These are phyloP conservation scores for Xylaria sp. DNA, from an alignment of 2,329 filamentous ascomycete species.

Conservation along the genomic window DNA sequence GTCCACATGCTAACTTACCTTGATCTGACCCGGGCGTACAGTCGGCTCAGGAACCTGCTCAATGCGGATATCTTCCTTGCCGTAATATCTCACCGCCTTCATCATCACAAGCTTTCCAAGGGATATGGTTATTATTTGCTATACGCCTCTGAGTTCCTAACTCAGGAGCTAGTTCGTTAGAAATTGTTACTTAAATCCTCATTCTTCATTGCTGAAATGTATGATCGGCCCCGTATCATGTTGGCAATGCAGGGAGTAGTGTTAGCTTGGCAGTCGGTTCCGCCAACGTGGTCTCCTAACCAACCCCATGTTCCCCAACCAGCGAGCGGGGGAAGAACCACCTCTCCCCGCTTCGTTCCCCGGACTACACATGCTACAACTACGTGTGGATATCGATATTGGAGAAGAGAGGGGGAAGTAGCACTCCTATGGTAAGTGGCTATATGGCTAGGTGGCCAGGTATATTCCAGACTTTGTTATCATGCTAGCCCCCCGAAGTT, in stretches of 20 bases:
- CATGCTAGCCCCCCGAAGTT: too few species aligned
- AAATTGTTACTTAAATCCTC: neutral
- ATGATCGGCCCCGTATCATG: constrained; percentile 2
- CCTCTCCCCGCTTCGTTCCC: neutral
- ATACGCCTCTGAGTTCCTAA: neutral
- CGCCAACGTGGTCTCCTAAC: neutral
- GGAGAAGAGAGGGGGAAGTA: neutral
- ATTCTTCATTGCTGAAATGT: neutral
- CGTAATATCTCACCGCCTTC: constrained; percentile 24
- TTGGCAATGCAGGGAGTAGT: neutral
- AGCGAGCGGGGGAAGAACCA: neutral
- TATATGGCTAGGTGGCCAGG: too few species aligned
- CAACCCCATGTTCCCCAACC: neutral
- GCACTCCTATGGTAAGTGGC: too few species aligned
- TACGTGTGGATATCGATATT: neutral
- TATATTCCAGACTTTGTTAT: too few species aligned
- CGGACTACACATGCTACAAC: neutral
- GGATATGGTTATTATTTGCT: neutral
- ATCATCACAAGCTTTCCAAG: neutral
- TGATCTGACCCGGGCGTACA: constrained; percentile 14
- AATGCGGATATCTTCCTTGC: constrained; percentile 25
- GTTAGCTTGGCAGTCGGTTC: constrained; percentile 4
- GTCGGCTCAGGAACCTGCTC: constrained; percentile 22
- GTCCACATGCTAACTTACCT: constrained; percentile 2
- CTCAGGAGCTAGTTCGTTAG: neutral